phyloP scores from a whole-genome alignment of 2,329 filamentous ascomycete genomes.

The Calonectria pauciramosa region DNA sequence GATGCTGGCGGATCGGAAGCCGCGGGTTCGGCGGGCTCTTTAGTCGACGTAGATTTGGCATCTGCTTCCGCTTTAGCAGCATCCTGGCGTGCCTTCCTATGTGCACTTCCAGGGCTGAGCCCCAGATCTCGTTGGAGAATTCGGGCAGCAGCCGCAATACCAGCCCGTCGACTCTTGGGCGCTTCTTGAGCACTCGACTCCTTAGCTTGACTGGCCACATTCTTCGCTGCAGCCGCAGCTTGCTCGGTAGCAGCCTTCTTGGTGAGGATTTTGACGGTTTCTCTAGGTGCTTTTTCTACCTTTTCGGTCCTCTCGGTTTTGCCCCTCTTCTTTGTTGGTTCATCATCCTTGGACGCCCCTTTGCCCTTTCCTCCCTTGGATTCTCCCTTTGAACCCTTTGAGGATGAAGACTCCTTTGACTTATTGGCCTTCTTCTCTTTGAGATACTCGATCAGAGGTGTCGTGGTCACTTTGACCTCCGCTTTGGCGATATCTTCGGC shows the following conservation, averaged over 20 bases:
- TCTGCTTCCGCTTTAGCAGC: slow-evolving; percentile 69
- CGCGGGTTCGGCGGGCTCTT: slow-evolving; percentile 45
- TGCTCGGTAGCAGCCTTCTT: slow-evolving; percentile 69
- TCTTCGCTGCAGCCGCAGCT: slow-evolving; percentile 61
- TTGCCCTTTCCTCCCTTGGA: slow-evolving; percentile 65
- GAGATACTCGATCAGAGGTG: slow-evolving; percentile 90
- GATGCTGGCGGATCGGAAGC: slow-evolving; percentile 40
- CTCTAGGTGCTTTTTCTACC: slow-evolving; percentile 65
- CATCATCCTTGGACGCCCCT: slow-evolving; percentile 58
- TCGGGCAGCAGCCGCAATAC: slow-evolving; percentile 74
- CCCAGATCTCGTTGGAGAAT: slow-evolving; percentile 77
- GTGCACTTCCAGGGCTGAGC: slow-evolving; percentile 73
- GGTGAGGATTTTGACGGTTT: slow-evolving; percentile 74
- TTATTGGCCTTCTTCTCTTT: slow-evolving; percentile 92
- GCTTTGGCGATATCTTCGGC: slow-evolving; percentile 60
- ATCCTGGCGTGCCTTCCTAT: slow-evolving; percentile 71
- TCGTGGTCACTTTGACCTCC: slow-evolving; percentile 78
- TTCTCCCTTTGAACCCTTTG: slow-evolving; percentile 68
- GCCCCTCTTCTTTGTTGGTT: slow-evolving; percentile 72
- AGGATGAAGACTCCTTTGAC: slow-evolving; percentile 65
- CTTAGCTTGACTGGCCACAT: slow-evolving; percentile 52
- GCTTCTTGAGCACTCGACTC: slow-evolving; percentile 50
- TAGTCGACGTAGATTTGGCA: slow-evolving; percentile 54
- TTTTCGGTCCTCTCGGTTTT: slow-evolving; percentile 72
- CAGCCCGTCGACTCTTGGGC: slow-evolving; percentile 70